Conservation (phyloP, 139 green algal species). For the Volvox reticuliferus region DNA sequence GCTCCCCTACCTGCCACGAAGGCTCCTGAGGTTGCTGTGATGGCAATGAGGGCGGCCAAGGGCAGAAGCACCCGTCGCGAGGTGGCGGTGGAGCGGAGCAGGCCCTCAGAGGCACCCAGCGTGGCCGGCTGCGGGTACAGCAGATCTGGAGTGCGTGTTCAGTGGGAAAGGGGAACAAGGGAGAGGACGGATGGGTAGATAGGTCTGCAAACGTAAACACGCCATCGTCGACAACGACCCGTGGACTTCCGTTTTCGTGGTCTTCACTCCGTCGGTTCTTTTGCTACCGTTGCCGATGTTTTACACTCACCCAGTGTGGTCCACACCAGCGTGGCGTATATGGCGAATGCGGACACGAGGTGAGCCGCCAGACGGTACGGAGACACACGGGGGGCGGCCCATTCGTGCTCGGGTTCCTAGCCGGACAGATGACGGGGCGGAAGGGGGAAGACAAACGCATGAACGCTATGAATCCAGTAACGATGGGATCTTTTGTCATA, state of each 20-base stretch:
- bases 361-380: slow-evolving; percentile 97
- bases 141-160: slow-evolving; percentile 12
- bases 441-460: no score
- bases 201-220: background rate
- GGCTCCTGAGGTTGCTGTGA: slow-evolving; percentile 92
- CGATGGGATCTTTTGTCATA: no score
- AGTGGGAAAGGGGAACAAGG: background rate
- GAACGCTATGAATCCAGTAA: background rate
- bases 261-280: background rate
- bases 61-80: slow-evolving; percentile 71
- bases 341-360: slow-evolving; percentile 95
- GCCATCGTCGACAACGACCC: no score
- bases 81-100: slow-evolving; percentile 48
- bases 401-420: slow-evolving; percentile 76
- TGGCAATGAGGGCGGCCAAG: slow-evolving; percentile 85
- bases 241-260: no score
- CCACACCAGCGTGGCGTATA: slow-evolving; percentile 95
- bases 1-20: slow-evolving; percentile 79
- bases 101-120: slow-evolving; percentile 5
- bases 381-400: slow-evolving; percentile 88
- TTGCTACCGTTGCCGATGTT: background rate
- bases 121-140: slow-evolving; percentile 38
- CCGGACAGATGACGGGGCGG: background rate
- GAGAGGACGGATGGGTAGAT: background rate
- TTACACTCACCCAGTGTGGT: slow-evolving; percentile 78